Evolutionary conservation across 176 grass and related monocot genomes (phyloP).

Genomic region (Secale cereale): DNA sequence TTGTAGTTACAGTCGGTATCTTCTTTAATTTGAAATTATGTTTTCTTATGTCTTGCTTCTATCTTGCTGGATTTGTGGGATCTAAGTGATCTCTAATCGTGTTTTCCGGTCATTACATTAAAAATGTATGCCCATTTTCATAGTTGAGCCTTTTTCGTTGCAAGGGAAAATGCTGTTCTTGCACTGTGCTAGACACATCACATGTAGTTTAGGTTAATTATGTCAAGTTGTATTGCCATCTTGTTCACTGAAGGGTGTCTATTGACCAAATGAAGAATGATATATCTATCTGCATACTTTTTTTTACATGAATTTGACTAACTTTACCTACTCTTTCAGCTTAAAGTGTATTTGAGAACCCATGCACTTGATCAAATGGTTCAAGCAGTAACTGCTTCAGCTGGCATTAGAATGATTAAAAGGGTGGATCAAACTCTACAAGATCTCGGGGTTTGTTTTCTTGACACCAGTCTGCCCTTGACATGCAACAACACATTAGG

Average conservation of each 20-base stretch:
- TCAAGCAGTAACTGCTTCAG: slow-evolving; percentile 78
- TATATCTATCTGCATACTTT: neutral
- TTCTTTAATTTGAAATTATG: neutral
- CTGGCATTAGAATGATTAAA: slow-evolving; percentile 86
- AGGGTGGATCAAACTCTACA: slow-evolving; percentile 89
- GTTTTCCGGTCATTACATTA: neutral
- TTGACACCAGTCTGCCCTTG: slow-evolving; percentile 2
- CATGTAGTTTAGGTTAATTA: slow-evolving; percentile 19
- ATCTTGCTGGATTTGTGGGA: neutral
- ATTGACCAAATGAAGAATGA: neutral
- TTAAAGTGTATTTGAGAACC: slow-evolving; percentile 88
- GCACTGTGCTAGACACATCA: neutral
- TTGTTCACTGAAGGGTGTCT: slow-evolving; percentile 12
- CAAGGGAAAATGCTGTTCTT: neutral
- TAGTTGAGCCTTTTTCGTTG: neutral
- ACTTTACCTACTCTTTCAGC: slow-evolving; percentile 50
- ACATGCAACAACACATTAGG: neutral
- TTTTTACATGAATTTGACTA: slow-evolving; percentile 36
- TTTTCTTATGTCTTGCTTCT: neutral
- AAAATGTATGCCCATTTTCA: neutral
- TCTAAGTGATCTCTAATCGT: neutral
- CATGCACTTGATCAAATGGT: slow-evolving; percentile 97
- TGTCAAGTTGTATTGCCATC: neutral
- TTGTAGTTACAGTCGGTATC: neutral
- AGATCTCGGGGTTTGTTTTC: slow-evolving; percentile 80